Percentiles rank a stretch among this genome's conserved stretches.
Evolutionary conservation across 1,284 basidiomycete species (phyloP).

Genomic region (Phlebopus sp.): DNA sequence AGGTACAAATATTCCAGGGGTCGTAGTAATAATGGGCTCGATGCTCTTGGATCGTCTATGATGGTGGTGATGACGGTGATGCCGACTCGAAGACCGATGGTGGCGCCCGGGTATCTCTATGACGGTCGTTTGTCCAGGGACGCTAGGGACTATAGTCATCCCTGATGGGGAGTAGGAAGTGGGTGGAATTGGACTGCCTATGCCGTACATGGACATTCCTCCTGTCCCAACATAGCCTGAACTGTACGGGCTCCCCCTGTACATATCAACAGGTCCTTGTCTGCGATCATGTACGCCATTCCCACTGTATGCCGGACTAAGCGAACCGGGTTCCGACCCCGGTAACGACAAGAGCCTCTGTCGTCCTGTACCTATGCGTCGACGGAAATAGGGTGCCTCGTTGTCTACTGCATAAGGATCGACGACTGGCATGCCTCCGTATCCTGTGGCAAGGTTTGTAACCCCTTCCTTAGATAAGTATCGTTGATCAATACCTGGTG

Average conservation of each 20-base stretch:
- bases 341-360: slow-evolving; percentile 2
- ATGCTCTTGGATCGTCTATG: slow-evolving; percentile 3
- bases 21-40: slow-evolving; percentile 1
- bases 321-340: not conserved
- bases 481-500: not conserved
- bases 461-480: not conserved
- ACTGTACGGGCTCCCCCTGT: not conserved
- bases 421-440: not conserved
- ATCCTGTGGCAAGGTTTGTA: not conserved
- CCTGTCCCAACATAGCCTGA: not conserved
- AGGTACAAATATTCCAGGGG: not conserved
- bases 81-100: slow-evolving; percentile 1
- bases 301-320: slow-evolving; percentile 1
- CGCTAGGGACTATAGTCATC: not conserved
- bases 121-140: slow-evolving; percentile 6
- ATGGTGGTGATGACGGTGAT: not conserved
- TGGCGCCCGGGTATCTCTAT: slow-evolving; percentile 5
- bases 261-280: not conserved
- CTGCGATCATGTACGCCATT: not conserved
- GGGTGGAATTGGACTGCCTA: not conserved
- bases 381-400: slow-evolving; percentile 6
- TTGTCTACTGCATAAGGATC: slow-evolving; percentile 11
- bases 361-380: not conserved
- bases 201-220: not conserved
- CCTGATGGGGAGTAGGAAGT: not conserved